A percentile compares a stretch with the other conserved stretches of the same genome.
Evolutionary conservation across 164 flowering plant species (phyloP).

Genomic region (Echeveria elegans): DNA sequence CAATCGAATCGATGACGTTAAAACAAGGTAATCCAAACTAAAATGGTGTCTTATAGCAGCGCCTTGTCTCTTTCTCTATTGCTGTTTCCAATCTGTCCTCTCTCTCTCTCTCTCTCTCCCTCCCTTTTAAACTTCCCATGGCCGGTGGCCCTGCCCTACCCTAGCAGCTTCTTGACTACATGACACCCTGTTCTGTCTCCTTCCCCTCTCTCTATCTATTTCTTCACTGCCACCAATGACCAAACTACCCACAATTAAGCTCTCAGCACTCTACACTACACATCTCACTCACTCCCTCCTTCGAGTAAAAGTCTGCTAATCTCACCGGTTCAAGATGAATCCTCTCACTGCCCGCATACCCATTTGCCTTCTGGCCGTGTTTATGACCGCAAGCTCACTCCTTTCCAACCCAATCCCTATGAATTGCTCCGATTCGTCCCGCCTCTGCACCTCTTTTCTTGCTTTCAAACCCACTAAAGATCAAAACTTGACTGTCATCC

Average conservation of each 20-base stretch:
- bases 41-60: not conserved
- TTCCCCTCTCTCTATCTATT: not conserved
- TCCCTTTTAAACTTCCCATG: not conserved
- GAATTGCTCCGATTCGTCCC: conserved; percentile 61
- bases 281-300: not conserved
- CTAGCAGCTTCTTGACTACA: conserved; percentile 2
- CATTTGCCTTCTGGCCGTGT: not conserved
- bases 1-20: too few species aligned
- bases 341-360: not conserved
- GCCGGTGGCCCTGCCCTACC: too few species aligned
- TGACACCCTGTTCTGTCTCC: not conserved
- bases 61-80: not conserved
- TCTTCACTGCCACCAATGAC: conserved; percentile 2
- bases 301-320: not conserved
- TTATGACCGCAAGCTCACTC: not conserved
- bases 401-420: conserved; percentile 35
- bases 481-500: conserved; percentile 43
- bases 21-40: not conserved
- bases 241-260: not conserved
- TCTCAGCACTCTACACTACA: not conserved
- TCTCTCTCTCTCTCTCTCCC: not conserved
- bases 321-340: not conserved
- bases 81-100: conserved; percentile 5
- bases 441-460: conserved; percentile 71
- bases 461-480: conserved; percentile 43